Evolutionary conservation across 495 filamentous ascomycete genomes (phyloP).

Genomic region (Friedmanniomyces simplex): DNA sequence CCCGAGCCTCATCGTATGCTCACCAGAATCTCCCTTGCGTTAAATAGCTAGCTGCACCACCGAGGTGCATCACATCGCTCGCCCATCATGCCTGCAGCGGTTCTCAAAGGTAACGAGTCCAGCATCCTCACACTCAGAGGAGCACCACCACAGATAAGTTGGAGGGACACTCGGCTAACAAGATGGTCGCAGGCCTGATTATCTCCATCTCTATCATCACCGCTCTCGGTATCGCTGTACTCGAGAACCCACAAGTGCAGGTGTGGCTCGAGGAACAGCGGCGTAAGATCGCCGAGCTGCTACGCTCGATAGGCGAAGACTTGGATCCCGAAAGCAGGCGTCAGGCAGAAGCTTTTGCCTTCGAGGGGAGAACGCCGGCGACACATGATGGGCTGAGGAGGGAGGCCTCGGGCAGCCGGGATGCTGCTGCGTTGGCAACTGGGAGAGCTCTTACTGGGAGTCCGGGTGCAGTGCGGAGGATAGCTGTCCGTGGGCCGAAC

Average conservation of each 20-base stretch:
- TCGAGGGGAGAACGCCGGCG: constrained; percentile 11
- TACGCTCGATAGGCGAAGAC: constrained; percentile 12
- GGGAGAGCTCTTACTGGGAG: constrained; percentile 1
- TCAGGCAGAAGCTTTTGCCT: constrained; percentile 18
- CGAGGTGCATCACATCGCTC: neutral
- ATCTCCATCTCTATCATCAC: constrained; percentile 17
- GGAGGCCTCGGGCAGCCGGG: constrained; percentile 10
- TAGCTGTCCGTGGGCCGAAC: constrained; percentile 7
- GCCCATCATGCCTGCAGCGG: constrained; percentile 8
- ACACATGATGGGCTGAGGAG: constrained; percentile 11
- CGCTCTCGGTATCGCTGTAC: constrained; percentile 14
- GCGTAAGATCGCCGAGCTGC: constrained; percentile 12
- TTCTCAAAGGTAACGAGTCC: constrained; percentile 12
- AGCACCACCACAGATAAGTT: neutral
- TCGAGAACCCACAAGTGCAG: constrained; percentile 18
- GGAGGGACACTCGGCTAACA: neutral
- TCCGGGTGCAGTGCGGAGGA: constrained; percentile 1
- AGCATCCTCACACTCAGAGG: too few relatives aligned
- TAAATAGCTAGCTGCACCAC: neutral
- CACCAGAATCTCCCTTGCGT: neutral
- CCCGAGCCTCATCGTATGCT: neutral
- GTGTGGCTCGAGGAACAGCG: constrained; percentile 21
- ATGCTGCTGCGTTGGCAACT: constrained; percentile 15
- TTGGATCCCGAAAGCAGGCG: constrained; percentile 16
- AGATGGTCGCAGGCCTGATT: constrained; percentile 10